Evolutionary conservation across 179 eudicot genomes (phyloP).

Genomic region (Beta corolliflora): DNA sequence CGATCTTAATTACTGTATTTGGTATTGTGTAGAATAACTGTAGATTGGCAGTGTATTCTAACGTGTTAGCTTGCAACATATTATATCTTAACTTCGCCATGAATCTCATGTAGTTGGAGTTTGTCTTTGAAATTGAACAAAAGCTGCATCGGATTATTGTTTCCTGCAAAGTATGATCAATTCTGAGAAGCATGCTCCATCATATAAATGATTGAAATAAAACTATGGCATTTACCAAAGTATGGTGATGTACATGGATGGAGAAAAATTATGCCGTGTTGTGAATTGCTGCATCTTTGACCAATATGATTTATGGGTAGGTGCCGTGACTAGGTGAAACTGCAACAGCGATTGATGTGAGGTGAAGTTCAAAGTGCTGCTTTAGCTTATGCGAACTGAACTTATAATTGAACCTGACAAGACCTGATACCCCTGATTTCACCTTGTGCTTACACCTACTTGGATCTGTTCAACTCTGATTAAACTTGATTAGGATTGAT

Average conservation of each 20-base stretch:
- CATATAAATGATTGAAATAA: background rate
- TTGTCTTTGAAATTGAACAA: background rate
- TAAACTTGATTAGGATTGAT: no score
- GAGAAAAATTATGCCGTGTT: no score
- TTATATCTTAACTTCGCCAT: background rate
- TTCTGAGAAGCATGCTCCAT: background rate
- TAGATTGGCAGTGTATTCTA: background rate
- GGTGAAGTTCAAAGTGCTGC: no score
- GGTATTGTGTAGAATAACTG: no score
- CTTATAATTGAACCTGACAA: no score
- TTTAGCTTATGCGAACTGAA: no score
- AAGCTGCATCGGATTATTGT: background rate
- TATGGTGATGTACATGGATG: background rate
- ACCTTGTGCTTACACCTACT: no score
- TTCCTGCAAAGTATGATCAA: background rate
- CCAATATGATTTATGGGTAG: background rate
- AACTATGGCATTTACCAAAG: background rate
- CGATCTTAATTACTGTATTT: background rate
- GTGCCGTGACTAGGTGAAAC: no score
- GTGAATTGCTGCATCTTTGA: background rate
- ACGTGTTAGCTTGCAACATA: background rate
- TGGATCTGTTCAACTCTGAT: no score
- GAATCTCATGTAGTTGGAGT: background rate
- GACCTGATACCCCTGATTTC: no score
- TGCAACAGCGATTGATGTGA: background rate